Evolutionary conservation across 768 basidiomycete species (phyloP).

Genomic region (Russula foetens): DNA sequence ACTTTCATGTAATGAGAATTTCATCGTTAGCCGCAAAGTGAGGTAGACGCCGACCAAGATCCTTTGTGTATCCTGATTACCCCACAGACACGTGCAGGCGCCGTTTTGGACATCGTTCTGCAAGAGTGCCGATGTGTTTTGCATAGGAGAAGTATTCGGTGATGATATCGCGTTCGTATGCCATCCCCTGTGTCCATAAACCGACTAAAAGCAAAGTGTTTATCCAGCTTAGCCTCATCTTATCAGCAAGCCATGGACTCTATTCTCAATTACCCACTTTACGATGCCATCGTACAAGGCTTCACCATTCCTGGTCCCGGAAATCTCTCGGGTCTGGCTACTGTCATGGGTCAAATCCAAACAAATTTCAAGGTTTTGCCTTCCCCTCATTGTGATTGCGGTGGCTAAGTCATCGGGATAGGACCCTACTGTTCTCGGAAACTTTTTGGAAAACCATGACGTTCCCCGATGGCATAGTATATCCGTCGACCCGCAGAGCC

Average conservation of each 20-base stretch:
- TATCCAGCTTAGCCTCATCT: conserved; percentile 40
- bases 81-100: conserved; percentile 51
- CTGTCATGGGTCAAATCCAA: conserved; percentile 46
- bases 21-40: conserved; percentile 29
- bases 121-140: conserved; percentile 71
- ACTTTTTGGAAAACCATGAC: conserved; percentile 78
- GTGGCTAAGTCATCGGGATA: conserved; percentile 9
- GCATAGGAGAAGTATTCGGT: conserved; percentile 75
- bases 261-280: conserved; percentile 65
- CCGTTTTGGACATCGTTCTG: conserved; percentile 75
- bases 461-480: conserved; percentile 64
- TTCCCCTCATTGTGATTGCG: too few relatives aligned
- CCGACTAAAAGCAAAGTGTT: conserved; percentile 9
- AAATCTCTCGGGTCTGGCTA: conserved; percentile 51
- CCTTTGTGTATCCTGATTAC: neutral
- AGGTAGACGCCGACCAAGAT: conserved; percentile 8
- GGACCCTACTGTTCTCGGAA: conserved; percentile 45
- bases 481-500: conserved; percentile 63
- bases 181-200: conserved; percentile 10
- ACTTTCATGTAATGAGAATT: neutral
- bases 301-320: conserved; percentile 63
- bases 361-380: conserved; percentile 38
- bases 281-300: conserved; percentile 50
- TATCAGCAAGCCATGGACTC: conserved; percentile 62
- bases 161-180: conserved; percentile 39